phyloP scores from a whole-genome alignment of 371 early-diverging fungal genomes.

The Chytridium lagenaria region DNA sequence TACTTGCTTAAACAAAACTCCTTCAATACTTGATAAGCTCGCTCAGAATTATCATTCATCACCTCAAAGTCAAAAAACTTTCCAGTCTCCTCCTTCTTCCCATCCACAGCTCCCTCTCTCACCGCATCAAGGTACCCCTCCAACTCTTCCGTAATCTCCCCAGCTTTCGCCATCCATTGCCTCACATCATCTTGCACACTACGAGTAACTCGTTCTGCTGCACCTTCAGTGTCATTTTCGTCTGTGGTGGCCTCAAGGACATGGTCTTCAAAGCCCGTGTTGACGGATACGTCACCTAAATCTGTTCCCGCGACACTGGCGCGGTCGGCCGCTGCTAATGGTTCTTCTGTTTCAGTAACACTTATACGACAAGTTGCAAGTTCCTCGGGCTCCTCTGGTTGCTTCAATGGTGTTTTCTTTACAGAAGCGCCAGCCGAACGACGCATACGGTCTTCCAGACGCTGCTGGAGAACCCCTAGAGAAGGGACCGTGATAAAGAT shows the following conservation, averaged over 20 bases:
- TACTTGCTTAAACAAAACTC: slow-evolving; percentile 42
- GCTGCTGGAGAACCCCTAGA: slow-evolving; percentile 47
- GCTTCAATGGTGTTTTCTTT: background rate
- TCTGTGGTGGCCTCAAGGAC: background rate
- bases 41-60: slow-evolving; percentile 57
- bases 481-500: slow-evolving; percentile 52
- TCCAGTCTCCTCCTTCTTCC: slow-evolving; percentile 26
- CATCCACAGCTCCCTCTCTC: slow-evolving; percentile 31
- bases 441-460: slow-evolving; percentile 42
- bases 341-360: no score
- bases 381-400: background rate
- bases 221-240: background rate
- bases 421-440: background rate
- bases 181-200: slow-evolving; percentile 25
- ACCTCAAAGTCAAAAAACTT: slow-evolving; percentile 51
- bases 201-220: background rate
- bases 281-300: background rate
- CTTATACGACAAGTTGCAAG: no score
- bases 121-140: slow-evolving; percentile 29
- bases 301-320: background rate
- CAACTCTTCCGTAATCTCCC: slow-evolving; percentile 4
- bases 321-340: background rate
- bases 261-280: background rate
- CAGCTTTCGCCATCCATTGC: slow-evolving; percentile 53
- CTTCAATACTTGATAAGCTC: slow-evolving; percentile 49